phyloP scores from a whole-genome alignment of 2,329 filamentous ascomycete species.

The Apiospora arundinis region DNA sequence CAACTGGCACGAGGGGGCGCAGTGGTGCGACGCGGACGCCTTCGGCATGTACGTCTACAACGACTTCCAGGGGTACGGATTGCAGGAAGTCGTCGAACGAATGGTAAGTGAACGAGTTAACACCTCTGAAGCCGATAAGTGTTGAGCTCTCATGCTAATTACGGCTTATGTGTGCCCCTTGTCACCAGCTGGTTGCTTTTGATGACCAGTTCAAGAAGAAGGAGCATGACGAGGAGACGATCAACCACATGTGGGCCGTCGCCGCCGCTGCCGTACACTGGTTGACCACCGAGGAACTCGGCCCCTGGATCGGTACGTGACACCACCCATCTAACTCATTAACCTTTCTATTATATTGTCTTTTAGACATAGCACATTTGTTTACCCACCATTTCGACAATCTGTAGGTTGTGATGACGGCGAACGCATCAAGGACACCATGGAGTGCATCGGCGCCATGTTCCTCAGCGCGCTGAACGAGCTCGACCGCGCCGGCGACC shows the following conservation, averaged over 20 bases:
- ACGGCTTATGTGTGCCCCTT: not conserved
- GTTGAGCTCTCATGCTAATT: too few species aligned
- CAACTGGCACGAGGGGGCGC: constrained; percentile 28
- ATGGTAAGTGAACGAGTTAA: constrained; percentile 27
- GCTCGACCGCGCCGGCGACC: constrained; percentile 29
- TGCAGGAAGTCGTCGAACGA: constrained; percentile 40
- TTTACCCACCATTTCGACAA: too few species aligned
- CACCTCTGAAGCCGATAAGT: too few species aligned
- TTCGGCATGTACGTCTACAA: constrained; percentile 41
- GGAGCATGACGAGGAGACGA: constrained; percentile 28
- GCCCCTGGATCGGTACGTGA: constrained; percentile 31
- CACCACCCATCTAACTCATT: too few species aligned
- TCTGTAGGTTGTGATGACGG: constrained; percentile 26
- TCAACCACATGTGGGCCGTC: constrained; percentile 34
- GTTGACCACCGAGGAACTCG: constrained; percentile 27
- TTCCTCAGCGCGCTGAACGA: constrained; percentile 31
- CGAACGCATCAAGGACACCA: constrained; percentile 26
- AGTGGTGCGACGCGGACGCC: constrained; percentile 34
- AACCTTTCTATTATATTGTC: too few species aligned
- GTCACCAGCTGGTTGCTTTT: constrained; percentile 29
- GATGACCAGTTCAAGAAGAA: constrained; percentile 33
- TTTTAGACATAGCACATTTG: not conserved
- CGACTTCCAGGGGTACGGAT: constrained; percentile 38
- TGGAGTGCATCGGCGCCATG: constrained; percentile 28
- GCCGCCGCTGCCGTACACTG: constrained; percentile 31